Evolutionary conservation across 139 green algal species (phyloP).

Genomic region (Chlorella sp.): DNA sequence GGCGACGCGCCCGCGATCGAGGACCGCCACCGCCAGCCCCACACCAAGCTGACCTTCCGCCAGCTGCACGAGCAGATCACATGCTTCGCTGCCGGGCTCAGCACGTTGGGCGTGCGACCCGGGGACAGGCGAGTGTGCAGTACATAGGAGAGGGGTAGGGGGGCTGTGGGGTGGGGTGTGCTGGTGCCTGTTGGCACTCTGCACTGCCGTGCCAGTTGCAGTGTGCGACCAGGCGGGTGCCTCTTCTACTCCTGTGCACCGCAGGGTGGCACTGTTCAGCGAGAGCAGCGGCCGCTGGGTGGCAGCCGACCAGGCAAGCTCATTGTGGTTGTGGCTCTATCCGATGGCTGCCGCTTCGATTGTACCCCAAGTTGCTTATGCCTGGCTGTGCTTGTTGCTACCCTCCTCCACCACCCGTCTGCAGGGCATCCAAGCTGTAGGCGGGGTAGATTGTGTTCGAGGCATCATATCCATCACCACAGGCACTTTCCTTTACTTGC

Average conservation of each 20-base stretch:
- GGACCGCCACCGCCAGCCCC: neutral
- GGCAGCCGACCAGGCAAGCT: neutral
- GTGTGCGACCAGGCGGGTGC: neutral
- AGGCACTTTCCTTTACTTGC: too few relatives aligned
- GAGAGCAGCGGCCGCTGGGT: constrained; percentile 14
- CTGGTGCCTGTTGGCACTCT: too few relatives aligned
- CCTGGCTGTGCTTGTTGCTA: too few relatives aligned
- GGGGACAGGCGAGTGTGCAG: neutral
- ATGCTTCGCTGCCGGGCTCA: neutral
- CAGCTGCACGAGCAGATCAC: neutral
- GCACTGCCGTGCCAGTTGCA: neutral
- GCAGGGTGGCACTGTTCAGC: constrained; percentile 3
- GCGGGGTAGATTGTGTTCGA: neutral
- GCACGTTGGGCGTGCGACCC: neutral
- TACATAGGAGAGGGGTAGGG: too few relatives aligned
- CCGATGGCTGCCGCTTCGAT: too few relatives aligned
- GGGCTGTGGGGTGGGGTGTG: too few relatives aligned
- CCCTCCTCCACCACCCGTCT: too few relatives aligned
- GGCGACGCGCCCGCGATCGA: neutral
- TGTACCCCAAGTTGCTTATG: too few relatives aligned
- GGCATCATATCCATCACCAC: too few relatives aligned
- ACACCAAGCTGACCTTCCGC: neutral
- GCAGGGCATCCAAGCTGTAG: neutral
- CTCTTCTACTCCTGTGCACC: neutral
- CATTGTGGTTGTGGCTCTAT: too few relatives aligned